These are phyloP conservation scores for Dothistroma pini DNA, from an alignment of 2,329 filamentous ascomycete species.

Conservation along the genomic window DNA sequence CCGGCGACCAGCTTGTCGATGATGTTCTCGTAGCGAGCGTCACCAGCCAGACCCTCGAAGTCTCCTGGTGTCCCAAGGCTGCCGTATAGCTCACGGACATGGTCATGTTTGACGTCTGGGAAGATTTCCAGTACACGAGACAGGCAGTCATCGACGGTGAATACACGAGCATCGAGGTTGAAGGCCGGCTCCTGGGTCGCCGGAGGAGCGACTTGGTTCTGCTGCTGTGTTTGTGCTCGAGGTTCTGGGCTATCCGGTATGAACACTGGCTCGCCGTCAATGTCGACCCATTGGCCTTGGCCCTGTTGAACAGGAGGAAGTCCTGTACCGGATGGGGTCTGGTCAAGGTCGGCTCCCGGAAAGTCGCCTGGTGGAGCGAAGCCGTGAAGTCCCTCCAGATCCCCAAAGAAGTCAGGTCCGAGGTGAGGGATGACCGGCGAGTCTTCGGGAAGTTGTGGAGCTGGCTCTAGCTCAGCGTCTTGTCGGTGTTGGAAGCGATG, in stretches of 20 bases:
- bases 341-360: neutral
- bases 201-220: neutral
- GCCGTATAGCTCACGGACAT: conserved; percentile 28
- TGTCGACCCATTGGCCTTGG: conserved; percentile 3
- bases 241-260: conserved; percentile 25
- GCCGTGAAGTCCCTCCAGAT: neutral
- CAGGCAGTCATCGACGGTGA: conserved; percentile 28
- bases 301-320: neutral
- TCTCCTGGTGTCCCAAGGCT: conserved; percentile 13
- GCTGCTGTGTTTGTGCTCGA: neutral
- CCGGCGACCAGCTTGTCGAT: conserved; percentile 29
- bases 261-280: conserved; percentile 19
- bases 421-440: neutral
- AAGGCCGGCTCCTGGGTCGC: neutral
- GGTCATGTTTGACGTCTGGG: conserved; percentile 33
- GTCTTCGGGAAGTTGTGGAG: neutral
- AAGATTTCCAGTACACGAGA: conserved; percentile 32
- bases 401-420: neutral
- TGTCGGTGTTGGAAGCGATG: conserved; percentile 3
- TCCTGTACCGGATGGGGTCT: neutral
- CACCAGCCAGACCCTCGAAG: conserved; percentile 12
- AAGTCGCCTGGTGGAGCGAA: neutral
- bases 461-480: neutral
- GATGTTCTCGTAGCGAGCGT: conserved; percentile 26
- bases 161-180: conserved; percentile 6